Base-by-base conservation (phyloP, 495 filamentous ascomycete species). In the Penicillium pulvis region DNA sequence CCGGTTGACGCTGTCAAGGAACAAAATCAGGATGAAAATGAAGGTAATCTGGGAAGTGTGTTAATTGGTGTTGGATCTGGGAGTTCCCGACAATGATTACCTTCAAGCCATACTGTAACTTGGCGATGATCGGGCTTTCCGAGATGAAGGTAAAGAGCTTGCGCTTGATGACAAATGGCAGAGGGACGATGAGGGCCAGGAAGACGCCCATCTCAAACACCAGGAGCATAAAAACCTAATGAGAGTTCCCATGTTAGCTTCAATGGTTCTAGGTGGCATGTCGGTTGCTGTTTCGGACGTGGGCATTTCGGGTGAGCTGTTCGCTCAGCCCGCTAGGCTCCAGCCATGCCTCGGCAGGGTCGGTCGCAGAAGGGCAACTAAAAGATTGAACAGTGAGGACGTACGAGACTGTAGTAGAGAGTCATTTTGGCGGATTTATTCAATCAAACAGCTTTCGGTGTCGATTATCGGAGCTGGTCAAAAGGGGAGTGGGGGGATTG, bases 1-100 rank as follows among this genome's bases (percentile, higher is more conserved):
- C 48, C 94, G 92, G 77, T 98, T 98, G 71, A 98, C 92, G 73
- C 92, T 97, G 78, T 98, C 94, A 71, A 98, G 84, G 81, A 98
- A 98, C 50, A 98, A 87, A 56, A 98, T 96, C 45, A 97, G 76
- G 67, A 98, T 98, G 78, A 98, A 98, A 65, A 98, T 92, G 69
- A 98, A 98, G 3, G 92, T 96, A 46, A 98, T 98, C 88, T 97
- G 77, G 20, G n/a, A 41, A 5, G 23, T 4, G 8, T 8, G 51
- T 65, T 35, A 63, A 53, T 57, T 49, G 49, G 53, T 30, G 1
- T 44, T 0, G 3, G 1, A 33, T 14, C 50, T 10, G 26, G 4
- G 8, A 4, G 48, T 19, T 14, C 23, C 7, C 16, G 8, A 23
- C 11, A 6, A 20, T 6, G 57, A 63, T 71, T 70, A 88, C 87